Base-by-base conservation (phyloP, 495 filamentous ascomycete species). In the Aspergillus diversus region DNA sequence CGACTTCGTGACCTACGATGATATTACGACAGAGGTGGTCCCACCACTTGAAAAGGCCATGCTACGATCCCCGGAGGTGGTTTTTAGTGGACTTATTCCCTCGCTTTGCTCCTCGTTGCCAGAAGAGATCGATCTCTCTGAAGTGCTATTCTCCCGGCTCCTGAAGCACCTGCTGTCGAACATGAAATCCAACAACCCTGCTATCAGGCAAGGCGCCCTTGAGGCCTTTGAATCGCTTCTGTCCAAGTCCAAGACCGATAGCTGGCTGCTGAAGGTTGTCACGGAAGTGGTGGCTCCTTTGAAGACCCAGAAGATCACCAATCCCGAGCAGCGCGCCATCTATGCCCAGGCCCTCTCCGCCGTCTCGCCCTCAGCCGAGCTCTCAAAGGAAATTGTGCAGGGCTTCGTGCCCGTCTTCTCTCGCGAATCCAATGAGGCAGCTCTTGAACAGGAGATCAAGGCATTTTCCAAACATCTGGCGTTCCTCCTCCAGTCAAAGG, bases 381-480 rank as follows among this genome's bases (percentile, higher is more conserved):
- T 87, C 27, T 88, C 90, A 0, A 79, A 79, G 39, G 89, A 89
- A 61, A 79, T 96, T n/a, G 82, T 87, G 35, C 73, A 83, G 39
- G 85, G 83, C 7, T 79, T 98, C 33, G 81, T 87, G 15, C 74
- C 85, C 15, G 71, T 90, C 8, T 84, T 87, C 27, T 74, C 80
- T 4, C 95, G 96, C 59, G 95, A 99, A 75, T 86, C 91, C 7
- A 98, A 94, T 68, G 96, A 99, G 72, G 76, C 80, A 49, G 92
- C 92, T 37, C 75, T 95, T 7, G 83, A 81, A 53, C 87, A 91
- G n/a, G 90, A 96, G 69, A 82, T 90, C 11, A 77, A 82, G 21
- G 85, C 91, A 0, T 79, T 97, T 32, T 78, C 84, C 53, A 81
- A 80, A 50, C 88, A 91, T 65, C 73, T 90, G 33, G 67, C 71